A percentile compares a stretch with the other conserved stretches of the same genome.
phyloP scores from a whole-genome alignment of 1,284 basidiomycete genomes.

The Leucoagaricus sp. region DNA sequence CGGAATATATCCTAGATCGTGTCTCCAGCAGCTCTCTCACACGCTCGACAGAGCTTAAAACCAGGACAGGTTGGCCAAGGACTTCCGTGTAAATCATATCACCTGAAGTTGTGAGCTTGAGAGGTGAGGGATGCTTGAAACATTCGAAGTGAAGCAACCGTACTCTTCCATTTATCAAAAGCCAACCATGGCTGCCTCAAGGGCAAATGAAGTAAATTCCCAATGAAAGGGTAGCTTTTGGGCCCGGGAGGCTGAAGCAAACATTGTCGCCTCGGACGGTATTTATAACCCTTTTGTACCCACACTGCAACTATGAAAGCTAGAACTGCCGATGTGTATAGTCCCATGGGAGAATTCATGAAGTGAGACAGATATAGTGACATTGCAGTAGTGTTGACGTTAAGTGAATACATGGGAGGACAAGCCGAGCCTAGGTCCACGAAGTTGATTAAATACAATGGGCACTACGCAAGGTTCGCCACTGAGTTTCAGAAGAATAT shows the following conservation, averaged over 20 bases:
- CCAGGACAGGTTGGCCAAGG: conserved; percentile 14
- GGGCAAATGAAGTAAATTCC: conserved; percentile 15
- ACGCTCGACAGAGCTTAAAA: conserved; percentile 12
- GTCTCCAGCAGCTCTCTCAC: conserved; percentile 17
- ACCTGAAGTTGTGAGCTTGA: not conserved
- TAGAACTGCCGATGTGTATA: too few species aligned
- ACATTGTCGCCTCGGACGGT: not conserved
- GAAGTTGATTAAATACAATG: too few species aligned
- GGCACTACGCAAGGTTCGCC: too few species aligned
- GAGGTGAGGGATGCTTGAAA: not conserved
- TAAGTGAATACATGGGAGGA: too few species aligned
- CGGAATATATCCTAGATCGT: conserved; percentile 17
- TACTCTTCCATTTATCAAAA: conserved; percentile 14
- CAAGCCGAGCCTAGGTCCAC: too few species aligned
- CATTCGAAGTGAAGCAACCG: conserved; percentile 1
- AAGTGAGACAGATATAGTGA: too few species aligned
- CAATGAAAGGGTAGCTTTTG: conserved; percentile 16
- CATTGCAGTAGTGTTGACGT: too few species aligned
- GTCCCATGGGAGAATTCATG: too few species aligned
- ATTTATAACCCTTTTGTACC: not conserved
- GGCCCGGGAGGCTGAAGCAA: conserved; percentile 15
- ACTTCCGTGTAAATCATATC: conserved; percentile 19
- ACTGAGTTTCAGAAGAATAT: too few species aligned
- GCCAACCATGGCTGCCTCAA: conserved; percentile 10
- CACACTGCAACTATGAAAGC: too few species aligned